Percentiles rank a stretch among this genome's conserved stretches.
These are phyloP conservation scores for Pleurotus eryngii DNA, from an alignment of 768 basidiomycete genomes.

Conservation along the genomic window DNA sequence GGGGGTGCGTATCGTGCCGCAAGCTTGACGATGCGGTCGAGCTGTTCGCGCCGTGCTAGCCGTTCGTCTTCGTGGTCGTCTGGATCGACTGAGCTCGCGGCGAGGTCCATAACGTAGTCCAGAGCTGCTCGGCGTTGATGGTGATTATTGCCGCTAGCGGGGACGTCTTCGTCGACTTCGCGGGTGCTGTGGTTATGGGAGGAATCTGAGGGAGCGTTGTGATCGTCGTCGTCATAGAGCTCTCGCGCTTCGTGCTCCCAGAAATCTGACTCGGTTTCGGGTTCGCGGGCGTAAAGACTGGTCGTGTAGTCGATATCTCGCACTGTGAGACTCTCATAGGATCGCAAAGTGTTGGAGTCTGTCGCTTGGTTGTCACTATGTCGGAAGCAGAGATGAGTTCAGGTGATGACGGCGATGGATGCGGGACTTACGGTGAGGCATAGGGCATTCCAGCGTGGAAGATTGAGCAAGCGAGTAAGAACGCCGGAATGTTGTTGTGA, in stretches of 20 bases:
- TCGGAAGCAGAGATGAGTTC: background rate
- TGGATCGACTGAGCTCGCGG: background rate
- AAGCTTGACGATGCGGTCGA: background rate
- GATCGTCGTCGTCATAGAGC: background rate
- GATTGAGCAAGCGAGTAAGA: background rate
- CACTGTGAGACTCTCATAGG: background rate
- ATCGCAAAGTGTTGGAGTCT: background rate
- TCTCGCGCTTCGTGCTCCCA: background rate
- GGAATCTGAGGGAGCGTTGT: background rate
- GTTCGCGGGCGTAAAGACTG: background rate
- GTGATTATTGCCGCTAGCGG: background rate
- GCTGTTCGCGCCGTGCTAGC: background rate
- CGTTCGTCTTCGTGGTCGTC: background rate
- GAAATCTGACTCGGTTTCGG: background rate
- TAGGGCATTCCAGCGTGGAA: background rate
- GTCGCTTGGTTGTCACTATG: background rate
- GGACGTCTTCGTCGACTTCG: background rate
- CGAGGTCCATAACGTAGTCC: background rate
- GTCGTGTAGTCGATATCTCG: too few species aligned
- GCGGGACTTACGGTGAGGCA: background rate
- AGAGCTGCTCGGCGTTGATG: background rate
- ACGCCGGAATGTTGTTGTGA: background rate
- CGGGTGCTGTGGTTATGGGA: too few species aligned
- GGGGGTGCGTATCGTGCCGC: background rate
- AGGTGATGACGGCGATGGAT: background rate